These are phyloP conservation scores for Evernia prunastri DNA, from an alignment of 495 filamentous ascomycete genomes.

Conservation along the genomic window DNA sequence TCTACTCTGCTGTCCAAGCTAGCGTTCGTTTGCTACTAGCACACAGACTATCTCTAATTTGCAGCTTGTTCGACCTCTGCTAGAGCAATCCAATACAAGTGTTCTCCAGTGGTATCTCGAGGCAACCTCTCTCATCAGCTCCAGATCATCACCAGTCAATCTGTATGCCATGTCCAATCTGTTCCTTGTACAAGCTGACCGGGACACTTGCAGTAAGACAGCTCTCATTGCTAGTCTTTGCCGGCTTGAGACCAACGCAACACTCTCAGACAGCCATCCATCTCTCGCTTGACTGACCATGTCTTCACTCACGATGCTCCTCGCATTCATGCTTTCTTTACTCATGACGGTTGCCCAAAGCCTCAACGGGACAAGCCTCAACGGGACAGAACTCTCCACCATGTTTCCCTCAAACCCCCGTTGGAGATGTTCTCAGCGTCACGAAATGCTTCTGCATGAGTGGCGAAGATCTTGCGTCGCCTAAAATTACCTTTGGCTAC, in stretches of 20 bases:
- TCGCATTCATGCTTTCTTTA: neutral
- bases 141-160: neutral
- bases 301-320: neutral
- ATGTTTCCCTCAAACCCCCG: neutral
- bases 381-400: neutral
- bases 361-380: neutral
- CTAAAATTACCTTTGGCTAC: neutral
- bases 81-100: neutral
- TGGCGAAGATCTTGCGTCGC: neutral
- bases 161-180: neutral
- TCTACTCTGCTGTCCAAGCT: neutral
- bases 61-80: neutral
- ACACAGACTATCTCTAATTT: neutral
- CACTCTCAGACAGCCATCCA: neutral
- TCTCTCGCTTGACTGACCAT: neutral
- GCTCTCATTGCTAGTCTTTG: neutral
- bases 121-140: neutral
- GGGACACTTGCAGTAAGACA: neutral
- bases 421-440: conserved; percentile 1
- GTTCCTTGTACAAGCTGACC: neutral
- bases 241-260: neutral
- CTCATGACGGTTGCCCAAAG: neutral
- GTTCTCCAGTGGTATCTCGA: neutral
- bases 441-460: conserved; percentile 4
- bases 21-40: neutral